Evolutionary conservation across 1,139 yeast species (phyloP), one percentile per base, ranked within the genome.

Genomic region (Saccharomyces pastorianus): DNA sequence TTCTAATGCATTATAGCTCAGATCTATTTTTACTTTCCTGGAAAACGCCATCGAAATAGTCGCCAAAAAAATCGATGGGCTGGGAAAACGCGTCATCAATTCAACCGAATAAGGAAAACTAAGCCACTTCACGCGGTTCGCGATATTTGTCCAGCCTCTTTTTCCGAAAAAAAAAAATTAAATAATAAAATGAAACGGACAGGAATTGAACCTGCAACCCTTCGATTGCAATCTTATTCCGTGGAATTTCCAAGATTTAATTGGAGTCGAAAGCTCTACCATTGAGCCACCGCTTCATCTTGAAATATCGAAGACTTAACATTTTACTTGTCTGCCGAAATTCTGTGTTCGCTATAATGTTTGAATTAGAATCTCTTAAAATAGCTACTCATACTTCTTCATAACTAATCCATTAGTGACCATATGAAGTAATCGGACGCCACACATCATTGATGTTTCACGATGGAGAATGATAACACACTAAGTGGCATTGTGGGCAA

Each of bases 241-340:
- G 44, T 25, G 48, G 46, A 50, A 50, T 50, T 41, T 47, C 51
- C 46, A 47, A 64, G 60, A 59, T 66, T 61, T 64, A 72, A 72
- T 79, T 84, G 89, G 89, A 85, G 84, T 84, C 90, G 83, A 83
- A 83, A 82, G 88, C 89, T 84, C 90, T 84, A 83, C 90, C 90
- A 84, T 84, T 84, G 90, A 84, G 90, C 89, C 88, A 84, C 88
- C 85, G 88, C 89, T 82, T 82, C 88, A 59, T 58, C 50, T 50
- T 38, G 44, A 17, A 38, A 38, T 4, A 28, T 28, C 13, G 11
- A 11, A 28, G 23, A 23, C 6, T 4, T 28, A 28, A 8, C 5
- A 28, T 28, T 8, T 26, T 26, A 26, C 27, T 26, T 6, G 27
- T 26, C 27, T 26, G 27, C 27, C 27, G 8, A 7, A 26, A 26